Base-by-base conservation (phyloP, 257 asterid species). In the Solanum tacnaense region DNA sequence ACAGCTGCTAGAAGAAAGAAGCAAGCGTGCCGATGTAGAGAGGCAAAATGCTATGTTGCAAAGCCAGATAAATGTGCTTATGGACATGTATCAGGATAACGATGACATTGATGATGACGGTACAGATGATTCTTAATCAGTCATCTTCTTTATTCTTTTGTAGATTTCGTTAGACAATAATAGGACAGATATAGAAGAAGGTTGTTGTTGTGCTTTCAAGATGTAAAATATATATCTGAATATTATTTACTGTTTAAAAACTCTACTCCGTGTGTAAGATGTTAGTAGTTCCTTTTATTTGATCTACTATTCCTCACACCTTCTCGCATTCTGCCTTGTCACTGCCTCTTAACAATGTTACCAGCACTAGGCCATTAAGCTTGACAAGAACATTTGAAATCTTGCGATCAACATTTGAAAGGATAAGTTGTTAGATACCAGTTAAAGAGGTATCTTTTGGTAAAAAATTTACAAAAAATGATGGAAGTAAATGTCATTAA, bases 1-100 rank as follows among this genome's bases (percentile, higher is more conserved):
- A 90, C 98, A 96, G 94, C 94, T 97, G 58, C 94, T 97, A 21
- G 98, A 97, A 13, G 99, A 97, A 88, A 91, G 98, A 84, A 96
- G 99, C 95, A 97, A 97, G 83, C 94, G 99, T 0, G 90, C 98
- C 0, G 99, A 96, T 6, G 94, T 91, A 1, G 99, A 96, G 93
- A 92, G 99, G 73, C 96, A 95, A 88, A 97, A 96, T 25, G 13
- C 90, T 1, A 91, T 96, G 98, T 92, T 97, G 89, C 98, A 96
- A 83, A 93, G 91, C 89, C 99, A 97, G 68, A 88, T 97, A 49
- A 88, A 93, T 3, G 92, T 96, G 98, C 98, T 97, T n/a, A 96
- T 96, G 99, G 95, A 96, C 84, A 93, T 97, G 99, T 67, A 96
- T 38, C 98, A 96, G 84, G 98, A 96, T 87, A 92, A 95, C 29